phyloP scores from a whole-genome alignment of 768 basidiomycete species.

The Russula foetens region DNA sequence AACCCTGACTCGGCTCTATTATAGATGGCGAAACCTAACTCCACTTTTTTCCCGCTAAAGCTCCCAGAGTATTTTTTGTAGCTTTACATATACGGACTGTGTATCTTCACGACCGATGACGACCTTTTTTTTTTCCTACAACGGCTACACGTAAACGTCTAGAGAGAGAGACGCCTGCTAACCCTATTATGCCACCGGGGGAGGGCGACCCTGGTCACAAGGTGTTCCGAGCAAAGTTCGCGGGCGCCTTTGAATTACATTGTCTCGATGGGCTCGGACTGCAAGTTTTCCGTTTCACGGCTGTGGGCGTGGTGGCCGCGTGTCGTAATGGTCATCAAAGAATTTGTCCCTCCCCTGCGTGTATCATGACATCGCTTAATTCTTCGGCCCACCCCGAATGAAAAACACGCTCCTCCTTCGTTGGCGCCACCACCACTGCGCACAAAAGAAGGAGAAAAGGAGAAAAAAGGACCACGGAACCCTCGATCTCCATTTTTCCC shows the following conservation, averaged over 20 bases:
- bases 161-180: constrained; percentile 2
- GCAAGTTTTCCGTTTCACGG: background rate
- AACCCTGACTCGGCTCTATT: background rate
- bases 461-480: constrained; percentile 20
- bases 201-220: background rate
- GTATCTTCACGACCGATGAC: constrained; percentile 17
- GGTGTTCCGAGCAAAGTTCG: background rate
- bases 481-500: constrained; percentile 46
- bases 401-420: constrained; percentile 15
- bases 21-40: background rate
- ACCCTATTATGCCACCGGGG: background rate
- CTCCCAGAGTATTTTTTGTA: constrained; percentile 76
- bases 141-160: constrained; percentile 10
- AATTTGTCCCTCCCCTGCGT: background rate
- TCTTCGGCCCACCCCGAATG: constrained; percentile 6
- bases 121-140: constrained; percentile 7
- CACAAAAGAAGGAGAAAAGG: constrained; percentile 29
- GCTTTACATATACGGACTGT: constrained; percentile 6
- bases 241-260: background rate
- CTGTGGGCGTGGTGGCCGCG: constrained; percentile 6
- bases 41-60: constrained; percentile 30
- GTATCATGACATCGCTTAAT: constrained; percentile 10
- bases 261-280: background rate
- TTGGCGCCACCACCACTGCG: constrained; percentile 14
- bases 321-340: constrained; percentile 11